A percentile compares a stretch with the other conserved stretches of the same genome.
Conservation (phyloP, 176 grass and related monocot species). For the Oryza brachyantha region DNA sequence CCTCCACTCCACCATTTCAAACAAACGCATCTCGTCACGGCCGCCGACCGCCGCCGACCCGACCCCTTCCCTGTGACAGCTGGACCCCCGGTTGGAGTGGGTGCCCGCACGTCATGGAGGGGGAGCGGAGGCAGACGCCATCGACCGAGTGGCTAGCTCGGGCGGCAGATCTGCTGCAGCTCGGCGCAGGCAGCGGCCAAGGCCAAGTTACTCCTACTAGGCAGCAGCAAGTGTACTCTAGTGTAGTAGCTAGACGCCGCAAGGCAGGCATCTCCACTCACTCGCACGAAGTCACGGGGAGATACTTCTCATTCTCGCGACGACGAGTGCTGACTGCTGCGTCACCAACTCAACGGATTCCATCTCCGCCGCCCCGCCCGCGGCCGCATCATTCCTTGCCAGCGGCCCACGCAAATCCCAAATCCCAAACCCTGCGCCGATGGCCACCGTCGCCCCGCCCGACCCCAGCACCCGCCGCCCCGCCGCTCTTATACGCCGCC, state of each 20-base stretch:
- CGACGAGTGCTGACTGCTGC: not conserved
- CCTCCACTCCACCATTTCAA: not conserved
- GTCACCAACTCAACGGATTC: conserved; percentile 42
- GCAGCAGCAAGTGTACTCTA: not conserved
- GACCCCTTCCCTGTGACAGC: not conserved
- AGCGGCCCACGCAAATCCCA: conserved; percentile 62
- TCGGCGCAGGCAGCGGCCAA: not conserved
- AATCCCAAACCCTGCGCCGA: conserved; percentile 53
- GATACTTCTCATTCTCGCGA: conserved; percentile 30
- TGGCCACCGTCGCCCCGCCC: conserved; percentile 35
- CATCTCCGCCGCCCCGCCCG: not conserved
- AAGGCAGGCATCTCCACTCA: conserved; percentile 23
- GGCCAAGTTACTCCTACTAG: not conserved
- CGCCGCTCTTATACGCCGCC: conserved; percentile 50
- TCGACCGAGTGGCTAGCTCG: too few species aligned
- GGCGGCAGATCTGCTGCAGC: not conserved
- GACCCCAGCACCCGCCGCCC: conserved; percentile 27
- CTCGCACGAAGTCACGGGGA: conserved; percentile 27
- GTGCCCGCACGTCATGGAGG: conserved; percentile 9
- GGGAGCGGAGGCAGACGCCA: not conserved
- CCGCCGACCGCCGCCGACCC: too few species aligned
- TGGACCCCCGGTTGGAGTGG: not conserved
- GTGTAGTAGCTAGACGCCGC: not conserved
- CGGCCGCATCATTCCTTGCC: conserved; percentile 54
- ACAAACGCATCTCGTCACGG: too few species aligned